Base-by-base conservation (phyloP, 805 yeast genomes). In the Wickerhamiella siamensis region DNA sequence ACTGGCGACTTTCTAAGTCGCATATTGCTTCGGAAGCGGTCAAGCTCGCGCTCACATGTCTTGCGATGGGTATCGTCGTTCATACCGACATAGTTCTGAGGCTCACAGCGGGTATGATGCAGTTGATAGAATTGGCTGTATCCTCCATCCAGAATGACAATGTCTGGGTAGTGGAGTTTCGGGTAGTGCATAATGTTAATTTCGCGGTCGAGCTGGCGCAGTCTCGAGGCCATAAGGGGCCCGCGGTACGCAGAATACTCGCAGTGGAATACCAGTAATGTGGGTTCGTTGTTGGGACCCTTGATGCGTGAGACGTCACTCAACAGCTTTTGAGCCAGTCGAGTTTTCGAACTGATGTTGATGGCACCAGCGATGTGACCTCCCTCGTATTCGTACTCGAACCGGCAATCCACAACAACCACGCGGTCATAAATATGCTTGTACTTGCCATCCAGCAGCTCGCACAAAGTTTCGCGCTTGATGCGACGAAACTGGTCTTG, bases 201-300 rank as follows among this genome's bases (percentile, higher is more conserved):
- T 32, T 71, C 70, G 47, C 98, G 72, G 62, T 91, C 98, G 51
- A 81, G 72, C 45, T 78, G 78, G 47, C 98, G 67, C 43, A 91
- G 68, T 57, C 84, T 86, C 41, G 76, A 67, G 1, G 97, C 97
- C 80, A 91, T 75, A 38, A 79, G 65, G 4, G 98, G 98, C n/a
- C 97, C 95, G 45, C 98, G 69, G 56, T 79, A 83, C 4, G 93
- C 75, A 31, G 93, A 79, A 58, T 84, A 88, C 61, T 91, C 98
- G 62, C 98, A 91, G 61, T 91, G 96, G 65, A 91, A 88, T 9
- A 91, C 69, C 5, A 88, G 58, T 42, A 91, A 63, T 17, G 66
- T 67, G 16, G 64, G 67, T 33, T 51, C 54, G 9, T 39, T 22
- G 3, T 9, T 14, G n/a, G 19, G 12, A 14, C 22, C 39, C n/a